Base-by-base conservation (phyloP, 768 basidiomycete genomes). In the Mycena galericulata region DNA sequence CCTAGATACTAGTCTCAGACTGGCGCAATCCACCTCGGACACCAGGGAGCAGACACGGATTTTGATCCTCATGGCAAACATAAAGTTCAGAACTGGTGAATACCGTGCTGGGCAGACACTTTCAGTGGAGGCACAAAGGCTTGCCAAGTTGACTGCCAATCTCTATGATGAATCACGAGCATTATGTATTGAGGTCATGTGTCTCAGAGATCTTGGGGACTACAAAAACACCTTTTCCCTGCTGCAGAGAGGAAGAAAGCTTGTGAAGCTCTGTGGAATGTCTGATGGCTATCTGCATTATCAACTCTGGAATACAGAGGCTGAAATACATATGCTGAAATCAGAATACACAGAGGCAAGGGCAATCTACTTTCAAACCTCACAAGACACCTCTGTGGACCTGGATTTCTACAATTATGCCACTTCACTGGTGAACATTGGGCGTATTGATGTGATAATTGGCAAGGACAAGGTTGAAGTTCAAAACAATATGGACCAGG, bases 321-420 rank as follows among this genome's bases (percentile, higher is more conserved):
- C 40, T 5, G 20, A 41, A 5, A 15, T 53, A 20, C 41, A 54
- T 43, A 3, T 22, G 0, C n/a, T 14, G 11, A 63, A 63, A 20
- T 45, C 62, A 2, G 50, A 63, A 46, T 63, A 53, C 46, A 12
- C 30, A 14, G 50, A 63, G 26, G 62, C 62, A 3, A 11, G 18
- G 4, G 29, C 12, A 4, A 54, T 43, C 14, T 34, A 54, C 20
- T 32, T 18, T 17, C 2, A 30, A 24, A 17, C 34, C 17, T 11
- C 32, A 3, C 50, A 63, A 26, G 11, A 43, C 3, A 22, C 29
- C 4, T 30, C 30, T 24, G 12, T 20, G 1, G 26, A 45, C 0
- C 8, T 38, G 2, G 29, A 41, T 46, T 7, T 27, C 5, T 8
- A 2, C 17, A 18, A 7, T 8, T 27, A 43, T 46, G 51, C 22